A percentile compares a stretch with the other conserved stretches of the same genome.
Conservation (phyloP, 305 asterid genomes). For the Rubia peregrina region DNA sequence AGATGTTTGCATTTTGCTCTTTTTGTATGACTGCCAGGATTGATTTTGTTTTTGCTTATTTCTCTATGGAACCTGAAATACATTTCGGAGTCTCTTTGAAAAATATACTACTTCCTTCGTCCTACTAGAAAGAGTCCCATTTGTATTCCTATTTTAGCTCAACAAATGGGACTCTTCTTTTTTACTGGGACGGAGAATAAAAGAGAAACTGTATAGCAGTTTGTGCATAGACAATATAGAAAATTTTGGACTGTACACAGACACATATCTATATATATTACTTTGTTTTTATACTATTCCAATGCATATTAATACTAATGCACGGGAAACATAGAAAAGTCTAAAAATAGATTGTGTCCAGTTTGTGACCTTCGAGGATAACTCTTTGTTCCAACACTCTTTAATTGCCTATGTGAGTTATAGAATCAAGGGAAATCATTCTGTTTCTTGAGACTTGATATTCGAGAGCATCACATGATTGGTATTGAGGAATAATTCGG, state of each 20-base stretch:
- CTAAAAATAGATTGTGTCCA: background rate
- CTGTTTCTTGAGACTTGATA: background rate
- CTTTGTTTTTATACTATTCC: no score
- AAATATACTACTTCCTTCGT: background rate
- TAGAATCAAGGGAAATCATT: background rate
- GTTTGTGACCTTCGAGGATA: background rate
- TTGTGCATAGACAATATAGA: background rate
- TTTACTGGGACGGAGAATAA: no score
- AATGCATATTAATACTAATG: no score
- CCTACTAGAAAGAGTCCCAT: background rate
- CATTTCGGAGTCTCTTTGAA: no score
- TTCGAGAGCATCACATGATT: background rate
- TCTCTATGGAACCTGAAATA: no score
- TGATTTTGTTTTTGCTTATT: background rate
- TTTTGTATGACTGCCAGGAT: background rate
- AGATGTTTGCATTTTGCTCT: no score
- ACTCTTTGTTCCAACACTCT: background rate
- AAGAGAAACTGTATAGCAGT: background rate
- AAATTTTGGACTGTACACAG: background rate
- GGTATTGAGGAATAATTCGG: no score
- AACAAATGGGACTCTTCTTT: background rate
- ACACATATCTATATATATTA: no score
- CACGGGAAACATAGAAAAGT: background rate
- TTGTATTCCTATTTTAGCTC: background rate
- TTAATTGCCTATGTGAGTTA: background rate